Evolutionary conservation across 2,329 filamentous ascomycete genomes (phyloP).

Genomic region (Torrubiellomyces zombiae): DNA sequence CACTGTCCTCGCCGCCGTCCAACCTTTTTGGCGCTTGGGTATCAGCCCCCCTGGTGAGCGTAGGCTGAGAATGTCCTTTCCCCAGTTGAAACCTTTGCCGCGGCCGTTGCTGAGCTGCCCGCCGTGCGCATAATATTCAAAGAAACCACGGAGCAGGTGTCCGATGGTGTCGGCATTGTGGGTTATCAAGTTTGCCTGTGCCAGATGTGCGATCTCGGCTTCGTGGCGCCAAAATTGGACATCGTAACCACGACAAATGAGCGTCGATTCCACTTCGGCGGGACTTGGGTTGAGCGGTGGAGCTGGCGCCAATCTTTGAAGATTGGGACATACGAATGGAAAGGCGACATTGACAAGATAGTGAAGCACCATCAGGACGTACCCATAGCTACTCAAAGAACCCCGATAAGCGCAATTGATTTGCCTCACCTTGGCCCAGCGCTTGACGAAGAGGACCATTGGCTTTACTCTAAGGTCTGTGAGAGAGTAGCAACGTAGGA

Average conservation of each 20-base stretch:
- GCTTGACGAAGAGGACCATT: conserved; percentile 74
- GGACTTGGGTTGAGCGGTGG: conserved; percentile 16
- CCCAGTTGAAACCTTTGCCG: conserved; percentile 59
- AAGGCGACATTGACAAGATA: conserved; percentile 70
- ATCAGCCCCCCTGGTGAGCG: conserved; percentile 54
- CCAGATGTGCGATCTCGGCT: conserved; percentile 45
- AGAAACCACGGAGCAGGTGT: conserved; percentile 63
- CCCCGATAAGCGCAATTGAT: conserved; percentile 81
- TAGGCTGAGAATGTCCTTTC: conserved; percentile 60
- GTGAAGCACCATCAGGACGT: conserved; percentile 82
- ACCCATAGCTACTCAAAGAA: conserved; percentile 78
- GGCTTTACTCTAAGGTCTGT: conserved; percentile 63
- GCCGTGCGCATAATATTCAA: conserved; percentile 64
- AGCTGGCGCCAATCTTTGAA: conserved; percentile 43
- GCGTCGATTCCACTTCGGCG: conserved; percentile 8
- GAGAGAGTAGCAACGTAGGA: conserved; percentile 69
- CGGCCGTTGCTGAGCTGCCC: conserved; percentile 33
- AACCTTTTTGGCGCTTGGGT: conserved; percentile 63
- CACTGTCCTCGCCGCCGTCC: conserved; percentile 67
- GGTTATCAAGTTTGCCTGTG: conserved; percentile 41
- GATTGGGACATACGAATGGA: conserved; percentile 71
- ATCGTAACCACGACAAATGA: conserved; percentile 44
- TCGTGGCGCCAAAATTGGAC: conserved; percentile 70
- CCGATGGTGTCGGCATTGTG: conserved; percentile 55
- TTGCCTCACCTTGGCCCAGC: conserved; percentile 72